These are phyloP conservation scores for Alloteropsis semialata DNA, from an alignment of 176 grass and related monocot species.

Conservation along the genomic window DNA sequence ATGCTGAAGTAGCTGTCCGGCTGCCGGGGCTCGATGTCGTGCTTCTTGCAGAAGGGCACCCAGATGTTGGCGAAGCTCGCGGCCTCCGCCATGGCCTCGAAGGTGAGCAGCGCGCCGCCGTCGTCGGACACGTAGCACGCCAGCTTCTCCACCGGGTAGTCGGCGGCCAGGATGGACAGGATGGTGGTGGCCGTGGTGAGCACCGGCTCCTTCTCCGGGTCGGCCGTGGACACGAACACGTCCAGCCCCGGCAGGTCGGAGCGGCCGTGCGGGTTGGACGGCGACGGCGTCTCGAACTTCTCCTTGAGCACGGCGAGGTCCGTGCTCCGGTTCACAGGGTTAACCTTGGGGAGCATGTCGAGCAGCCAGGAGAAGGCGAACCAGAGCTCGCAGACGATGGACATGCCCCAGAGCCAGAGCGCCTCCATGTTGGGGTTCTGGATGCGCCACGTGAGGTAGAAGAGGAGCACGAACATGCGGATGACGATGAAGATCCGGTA, in stretches of 20 bases:
- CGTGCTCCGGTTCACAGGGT: slow-evolving; percentile 80
- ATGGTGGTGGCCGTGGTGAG: slow-evolving; percentile 94
- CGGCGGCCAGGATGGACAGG: slow-evolving; percentile 76
- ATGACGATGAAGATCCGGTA: slow-evolving; percentile 86
- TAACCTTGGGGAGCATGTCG: slow-evolving; percentile 86
- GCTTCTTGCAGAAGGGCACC: slow-evolving; percentile 95
- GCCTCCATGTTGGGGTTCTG: slow-evolving; percentile 89
- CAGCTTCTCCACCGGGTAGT: slow-evolving; percentile 94
- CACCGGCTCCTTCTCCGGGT: slow-evolving; percentile 93
- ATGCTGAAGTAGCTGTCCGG: slow-evolving; percentile 89
- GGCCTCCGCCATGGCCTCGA: slow-evolving; percentile 96
- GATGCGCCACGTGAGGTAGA: slow-evolving; percentile 84
- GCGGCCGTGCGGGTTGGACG: slow-evolving; percentile 70
- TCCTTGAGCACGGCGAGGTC: slow-evolving; percentile 80
- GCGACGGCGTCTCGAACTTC: slow-evolving; percentile 76
- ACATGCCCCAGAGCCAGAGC: slow-evolving; percentile 95
- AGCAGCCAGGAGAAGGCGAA: slow-evolving; percentile 98
- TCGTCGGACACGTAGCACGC: slow-evolving; percentile 96
- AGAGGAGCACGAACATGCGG: slow-evolving; percentile 70
- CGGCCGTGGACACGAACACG: slow-evolving; percentile 92
- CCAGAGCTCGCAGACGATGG: slow-evolving; percentile 97
- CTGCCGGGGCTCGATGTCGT: slow-evolving; percentile 92
- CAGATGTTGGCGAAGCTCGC: slow-evolving; percentile 94
- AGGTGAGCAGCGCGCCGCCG: slow-evolving; percentile 81
- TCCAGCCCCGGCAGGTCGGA: slow-evolving; percentile 90